Evolutionary conservation across 495 filamentous ascomycete species (phyloP).

Genomic region (Physcia stellaris): DNA sequence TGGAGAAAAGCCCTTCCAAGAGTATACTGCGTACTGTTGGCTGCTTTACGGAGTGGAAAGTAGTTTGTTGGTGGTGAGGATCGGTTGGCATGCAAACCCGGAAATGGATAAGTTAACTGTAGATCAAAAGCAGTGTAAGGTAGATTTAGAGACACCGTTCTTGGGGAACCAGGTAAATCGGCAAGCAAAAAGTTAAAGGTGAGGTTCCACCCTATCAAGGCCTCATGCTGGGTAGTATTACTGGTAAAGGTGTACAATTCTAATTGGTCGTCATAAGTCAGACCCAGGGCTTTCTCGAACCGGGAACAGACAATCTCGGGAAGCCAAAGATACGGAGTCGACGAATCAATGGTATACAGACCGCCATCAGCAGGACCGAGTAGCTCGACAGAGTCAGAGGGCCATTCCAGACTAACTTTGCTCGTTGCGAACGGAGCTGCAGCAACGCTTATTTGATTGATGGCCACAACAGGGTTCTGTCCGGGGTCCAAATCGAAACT

Average conservation of each 20-base stretch:
- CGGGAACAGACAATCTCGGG: conserved; percentile 44
- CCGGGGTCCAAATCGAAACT: conserved; percentile 35
- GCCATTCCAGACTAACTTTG: conserved; percentile 24
- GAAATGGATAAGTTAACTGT: conserved; percentile 18
- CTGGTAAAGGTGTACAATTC: conserved; percentile 30
- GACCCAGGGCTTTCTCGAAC: conserved; percentile 45
- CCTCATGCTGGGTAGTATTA: conserved; percentile 19
- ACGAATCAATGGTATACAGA: conserved; percentile 47
- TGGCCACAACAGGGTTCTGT: conserved; percentile 32
- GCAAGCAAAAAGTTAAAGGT: conserved; percentile 45
- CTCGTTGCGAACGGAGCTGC: background rate
- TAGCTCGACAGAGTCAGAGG: conserved; percentile 21
- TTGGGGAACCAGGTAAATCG: conserved; percentile 24
- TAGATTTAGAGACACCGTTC: conserved; percentile 37
- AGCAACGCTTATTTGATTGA: conserved; percentile 25
- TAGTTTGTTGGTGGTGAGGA: conserved; percentile 30
- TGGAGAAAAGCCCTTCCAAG: conserved; percentile 59
- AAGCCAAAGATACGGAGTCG: conserved; percentile 56
- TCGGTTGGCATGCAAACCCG: conserved; percentile 21
- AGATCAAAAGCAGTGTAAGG: conserved; percentile 40
- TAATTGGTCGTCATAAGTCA: conserved; percentile 41
- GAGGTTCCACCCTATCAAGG: conserved; percentile 15
- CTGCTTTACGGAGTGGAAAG: conserved; percentile 45
- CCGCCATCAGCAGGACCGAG: conserved; percentile 31
- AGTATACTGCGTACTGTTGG: conserved; percentile 40